Percentiles rank a stretch among this genome's conserved stretches.
phyloP scores from a whole-genome alignment of 805 yeast species.

The Yarrowia porcina region DNA sequence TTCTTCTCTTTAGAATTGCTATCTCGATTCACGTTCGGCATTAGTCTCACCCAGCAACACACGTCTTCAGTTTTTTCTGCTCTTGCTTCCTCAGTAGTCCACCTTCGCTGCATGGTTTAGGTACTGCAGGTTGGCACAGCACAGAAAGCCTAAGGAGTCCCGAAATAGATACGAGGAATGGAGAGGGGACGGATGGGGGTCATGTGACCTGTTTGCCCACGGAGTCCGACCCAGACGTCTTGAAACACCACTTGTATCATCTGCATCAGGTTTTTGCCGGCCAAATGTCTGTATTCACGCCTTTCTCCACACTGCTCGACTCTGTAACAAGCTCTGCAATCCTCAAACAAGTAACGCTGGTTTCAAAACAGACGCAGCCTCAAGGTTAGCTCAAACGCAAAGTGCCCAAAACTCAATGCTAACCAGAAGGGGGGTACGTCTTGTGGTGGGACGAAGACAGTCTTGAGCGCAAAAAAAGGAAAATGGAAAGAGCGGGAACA shows the following conservation, averaged over 20 bases:
- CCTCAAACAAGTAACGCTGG: conserved; percentile 20
- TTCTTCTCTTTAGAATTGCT: not conserved
- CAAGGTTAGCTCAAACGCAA: conserved; percentile 21
- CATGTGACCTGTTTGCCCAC: too few species aligned
- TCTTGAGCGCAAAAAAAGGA: too few species aligned
- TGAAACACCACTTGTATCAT: too few species aligned
- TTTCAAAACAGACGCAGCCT: conserved; percentile 11
- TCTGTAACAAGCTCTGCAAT: conserved; percentile 23
- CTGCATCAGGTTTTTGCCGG: not conserved
- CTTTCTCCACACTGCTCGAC: not conserved
- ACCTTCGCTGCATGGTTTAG: conserved; percentile 19
- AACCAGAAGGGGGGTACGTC: not conserved
- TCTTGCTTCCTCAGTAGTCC: not conserved
- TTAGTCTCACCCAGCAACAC: not conserved
- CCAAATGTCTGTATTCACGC: not conserved
- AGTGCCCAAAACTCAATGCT: not conserved
- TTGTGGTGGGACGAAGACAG: not conserved
- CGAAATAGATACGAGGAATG: not conserved
- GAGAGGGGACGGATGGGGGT: not conserved
- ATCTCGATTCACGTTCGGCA: not conserved
- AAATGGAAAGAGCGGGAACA: too few species aligned
- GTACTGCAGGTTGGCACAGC: conserved; percentile 5
- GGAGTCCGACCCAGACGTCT: too few species aligned
- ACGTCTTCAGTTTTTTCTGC: not conserved
- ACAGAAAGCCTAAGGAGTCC: not conserved